Base-by-base conservation (phyloP, 352 stramenopile genomes). In the Blastocystis sp. region DNA sequence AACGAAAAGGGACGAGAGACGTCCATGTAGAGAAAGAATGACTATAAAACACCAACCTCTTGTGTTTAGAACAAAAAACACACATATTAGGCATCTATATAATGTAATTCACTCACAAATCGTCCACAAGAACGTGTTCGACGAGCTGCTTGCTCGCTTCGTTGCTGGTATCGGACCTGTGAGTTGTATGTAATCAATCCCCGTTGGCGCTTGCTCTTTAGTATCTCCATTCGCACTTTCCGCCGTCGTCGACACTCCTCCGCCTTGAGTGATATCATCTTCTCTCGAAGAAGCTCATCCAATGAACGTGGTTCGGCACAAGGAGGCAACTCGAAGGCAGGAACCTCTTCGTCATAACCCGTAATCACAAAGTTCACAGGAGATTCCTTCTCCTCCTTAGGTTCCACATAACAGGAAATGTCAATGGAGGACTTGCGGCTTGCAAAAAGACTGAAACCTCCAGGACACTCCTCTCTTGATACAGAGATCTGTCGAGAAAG, bases 81-180 rank as follows among this genome's bases (percentile, higher is more conserved):
- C 5, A 32, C 12, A 56, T 35, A 46, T 66, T 66, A 66, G 7
- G 39, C 71, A 66, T 83, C 51, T 19, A 66, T 83, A 66, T 83
- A 83, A 32, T 83, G 27, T 24, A 65, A 66, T 24, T 83, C 71
- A 14, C 21, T 66, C 12, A 83, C 29, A 43, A 83, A 83, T 12
- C 51, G 49, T 49, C 71, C 71, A 12, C 27, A 37, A 27, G 35
- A 58, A 27, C 69, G 37, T 32, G 43, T 27, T n/a, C 69, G 69
- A 27, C 61, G 49, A 7, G 21, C 43, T 21, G 69, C 69, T 27
- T 58, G 24, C 6, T 80, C 51, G 35, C 69, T 80, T 42, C 69
- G 69, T 27, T 80, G 43, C 21, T 59, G 21, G 24, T 80, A 80
- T 14, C 69, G 43, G 0, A 80, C 46, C 21, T 24, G n/a, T 6